Evolutionary conservation across 2,329 filamentous ascomycete genomes (phyloP).

Genomic region (Penicillium sp.): DNA sequence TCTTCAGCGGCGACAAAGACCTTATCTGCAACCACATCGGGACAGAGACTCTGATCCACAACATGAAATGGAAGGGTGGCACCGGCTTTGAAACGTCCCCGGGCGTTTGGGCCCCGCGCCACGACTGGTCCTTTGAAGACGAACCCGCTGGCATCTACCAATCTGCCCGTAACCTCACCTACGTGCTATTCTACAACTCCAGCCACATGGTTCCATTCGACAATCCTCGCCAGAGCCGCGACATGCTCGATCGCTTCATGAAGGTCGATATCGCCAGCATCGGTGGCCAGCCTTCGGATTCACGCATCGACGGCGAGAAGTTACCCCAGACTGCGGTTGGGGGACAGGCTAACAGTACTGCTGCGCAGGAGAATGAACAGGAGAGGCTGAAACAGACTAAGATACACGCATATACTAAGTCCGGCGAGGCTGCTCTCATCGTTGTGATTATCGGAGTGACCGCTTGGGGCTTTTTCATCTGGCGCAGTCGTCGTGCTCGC

Average conservation of each 20-base stretch:
- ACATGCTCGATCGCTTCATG: slow-evolving; percentile 98
- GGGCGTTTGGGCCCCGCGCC: slow-evolving; percentile 86
- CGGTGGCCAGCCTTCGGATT: slow-evolving; percentile 75
- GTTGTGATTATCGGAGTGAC: slow-evolving; percentile 72
- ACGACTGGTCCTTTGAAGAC: slow-evolving; percentile 90
- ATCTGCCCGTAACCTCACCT: slow-evolving; percentile 89
- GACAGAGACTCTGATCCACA: slow-evolving; percentile 85
- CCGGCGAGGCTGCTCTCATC: slow-evolving; percentile 79
- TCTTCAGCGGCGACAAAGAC: slow-evolving; percentile 93
- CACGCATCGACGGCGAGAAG: slow-evolving; percentile 80
- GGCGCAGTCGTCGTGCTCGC: slow-evolving; percentile 53
- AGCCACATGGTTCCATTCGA: slow-evolving; percentile 99
- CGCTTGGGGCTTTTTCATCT: slow-evolving; percentile 71
- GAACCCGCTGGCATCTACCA: slow-evolving; percentile 89
- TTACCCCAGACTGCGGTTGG: slow-evolving; percentile 74
- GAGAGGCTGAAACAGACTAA: slow-evolving; percentile 78
- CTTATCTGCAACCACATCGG: slow-evolving; percentile 97
- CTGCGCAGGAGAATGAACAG: slow-evolving; percentile 64
- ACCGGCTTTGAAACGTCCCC: slow-evolving; percentile 86
- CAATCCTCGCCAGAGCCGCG: slow-evolving; percentile 76
- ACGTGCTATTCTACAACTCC: slow-evolving; percentile 90
- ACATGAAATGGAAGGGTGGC: slow-evolving; percentile 86
- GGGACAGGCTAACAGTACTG: slow-evolving; percentile 66
- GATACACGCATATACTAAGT: slow-evolving; percentile 85
- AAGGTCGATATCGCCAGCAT: slow-evolving; percentile 86